These are phyloP conservation scores for Phytophthora nicotianae DNA, from an alignment of 352 stramenopile genomes.

Conservation along the genomic window DNA sequence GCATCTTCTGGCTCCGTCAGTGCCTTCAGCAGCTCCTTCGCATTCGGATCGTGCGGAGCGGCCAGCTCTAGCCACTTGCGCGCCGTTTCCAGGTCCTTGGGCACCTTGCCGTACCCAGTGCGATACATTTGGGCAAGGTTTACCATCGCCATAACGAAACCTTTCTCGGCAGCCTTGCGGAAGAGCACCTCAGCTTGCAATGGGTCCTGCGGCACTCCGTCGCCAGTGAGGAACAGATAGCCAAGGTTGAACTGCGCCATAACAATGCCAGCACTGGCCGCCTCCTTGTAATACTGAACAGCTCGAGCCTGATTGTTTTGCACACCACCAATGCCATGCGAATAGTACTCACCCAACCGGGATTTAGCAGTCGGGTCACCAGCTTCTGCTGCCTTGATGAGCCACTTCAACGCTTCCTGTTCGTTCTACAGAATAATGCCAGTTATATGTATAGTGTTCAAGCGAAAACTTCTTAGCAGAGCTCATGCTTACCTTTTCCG, in stretches of 20 bases:
- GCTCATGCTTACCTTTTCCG: slow-evolving; percentile 55
- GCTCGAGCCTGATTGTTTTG: slow-evolving; percentile 56
- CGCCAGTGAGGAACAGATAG: slow-evolving; percentile 70
- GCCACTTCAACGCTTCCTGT: slow-evolving; percentile 67
- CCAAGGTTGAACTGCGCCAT: slow-evolving; percentile 84
- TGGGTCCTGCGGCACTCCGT: slow-evolving; percentile 59
- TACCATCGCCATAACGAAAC: slow-evolving; percentile 89
- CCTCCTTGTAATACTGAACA: slow-evolving; percentile 74
- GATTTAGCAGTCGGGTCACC: slow-evolving; percentile 80
- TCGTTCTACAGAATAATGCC: slow-evolving; percentile 53
- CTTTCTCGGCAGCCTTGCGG: slow-evolving; percentile 71
- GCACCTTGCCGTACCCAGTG: slow-evolving; percentile 67
- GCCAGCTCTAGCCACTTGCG: slow-evolving; percentile 80
- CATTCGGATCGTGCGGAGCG: slow-evolving; percentile 74
- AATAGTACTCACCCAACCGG: slow-evolving; percentile 74
- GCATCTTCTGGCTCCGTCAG: slow-evolving; percentile 29
- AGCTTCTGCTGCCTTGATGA: slow-evolving; percentile 74
- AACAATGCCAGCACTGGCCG: slow-evolving; percentile 56
- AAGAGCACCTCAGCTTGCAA: slow-evolving; percentile 78
- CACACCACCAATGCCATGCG: slow-evolving; percentile 58
- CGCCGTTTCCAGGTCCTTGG: slow-evolving; percentile 61
- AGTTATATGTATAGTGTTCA: not conserved
- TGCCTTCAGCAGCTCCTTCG: slow-evolving; percentile 71
- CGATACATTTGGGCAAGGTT: slow-evolving; percentile 89
- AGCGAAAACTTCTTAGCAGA: not conserved